Evolutionary conservation across 306 rosid species (phyloP), one percentile per base, ranked within the genome.

Genomic region (Geum urbanum): DNA sequence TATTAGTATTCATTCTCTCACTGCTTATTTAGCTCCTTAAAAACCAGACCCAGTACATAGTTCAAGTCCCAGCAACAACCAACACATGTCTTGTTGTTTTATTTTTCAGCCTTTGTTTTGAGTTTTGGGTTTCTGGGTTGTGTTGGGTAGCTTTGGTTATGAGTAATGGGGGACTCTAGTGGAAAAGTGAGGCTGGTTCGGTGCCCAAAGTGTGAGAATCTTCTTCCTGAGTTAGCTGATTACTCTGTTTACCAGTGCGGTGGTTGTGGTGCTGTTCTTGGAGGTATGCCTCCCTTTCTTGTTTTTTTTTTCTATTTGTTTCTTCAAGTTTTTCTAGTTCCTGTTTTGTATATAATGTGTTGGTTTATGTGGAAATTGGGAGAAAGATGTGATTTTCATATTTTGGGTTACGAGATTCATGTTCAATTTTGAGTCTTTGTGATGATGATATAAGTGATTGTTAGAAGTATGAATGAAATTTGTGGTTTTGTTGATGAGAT

Each of bases 191-290:
- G 96, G 16, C 51, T 95, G 81, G 97, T 89, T 73, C 69, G 89
- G 78, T 95, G 99, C 82, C 99, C 99, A 41, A 91, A 87, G 79
- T 95, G 99, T 67, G 96, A 87, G 81, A 91, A 95, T 82, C 88
- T 95, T 67, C 96, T 95, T 69, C 92, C 96, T 2, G 99, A 91
- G 85, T 89, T 86, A 6, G 84, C 91, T 40, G 91, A 87, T 82
- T 91, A 91, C 77, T 77, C 99, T 75, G 86, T 89, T 49, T 95
- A 91, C 70, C 89, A 84, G 85, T 95, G 99, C 72, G 97, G 96
- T 83, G 99, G 92, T 56, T 95, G 99, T 48, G 89, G 89, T 69
- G 78, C 96, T 75, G 88, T 95, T 77, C 96, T 95, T 70, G 69
- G 88, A 89, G 97, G 99, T 91, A 77, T 24, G 58, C 20, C 56